These are phyloP conservation scores for Phytophthora meadii DNA, from an alignment of 352 stramenopile genomes.

Conservation along the genomic window DNA sequence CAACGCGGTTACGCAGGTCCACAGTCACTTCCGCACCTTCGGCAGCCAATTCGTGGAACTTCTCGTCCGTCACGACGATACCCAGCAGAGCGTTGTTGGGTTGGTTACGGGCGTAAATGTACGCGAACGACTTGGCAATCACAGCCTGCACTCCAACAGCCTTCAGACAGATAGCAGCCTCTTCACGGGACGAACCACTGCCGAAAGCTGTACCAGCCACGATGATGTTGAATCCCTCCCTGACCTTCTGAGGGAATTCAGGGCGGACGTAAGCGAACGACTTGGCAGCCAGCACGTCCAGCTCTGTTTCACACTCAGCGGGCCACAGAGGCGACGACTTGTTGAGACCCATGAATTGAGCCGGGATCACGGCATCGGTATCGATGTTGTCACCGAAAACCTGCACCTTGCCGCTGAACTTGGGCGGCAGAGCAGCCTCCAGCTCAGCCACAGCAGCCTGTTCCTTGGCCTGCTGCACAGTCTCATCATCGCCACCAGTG, in stretches of 20 bases:
- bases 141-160: constrained; percentile 79
- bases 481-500: constrained; percentile 28
- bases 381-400: constrained; percentile 84
- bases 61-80: constrained; percentile 83
- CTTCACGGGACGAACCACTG: constrained; percentile 80
- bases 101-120: constrained; percentile 89
- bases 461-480: constrained; percentile 54
- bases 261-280: constrained; percentile 84
- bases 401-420: constrained; percentile 76
- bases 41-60: constrained; percentile 74
- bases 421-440: constrained; percentile 57
- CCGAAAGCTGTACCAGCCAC: constrained; percentile 79
- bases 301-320: constrained; percentile 76
- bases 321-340: constrained; percentile 84
- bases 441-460: constrained; percentile 63
- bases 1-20: constrained; percentile 71
- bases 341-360: constrained; percentile 86
- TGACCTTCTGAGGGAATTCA: constrained; percentile 78
- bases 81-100: constrained; percentile 85
- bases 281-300: constrained; percentile 81
- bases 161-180: constrained; percentile 85
- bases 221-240: constrained; percentile 82
- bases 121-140: constrained; percentile 88
- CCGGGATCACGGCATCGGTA: constrained; percentile 82
- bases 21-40: constrained; percentile 77